A percentile compares a stretch with the other conserved stretches of the same genome.
Evolutionary conservation across 2,329 filamentous ascomycete species (phyloP).

Genomic region (Fusarium sp.): DNA sequence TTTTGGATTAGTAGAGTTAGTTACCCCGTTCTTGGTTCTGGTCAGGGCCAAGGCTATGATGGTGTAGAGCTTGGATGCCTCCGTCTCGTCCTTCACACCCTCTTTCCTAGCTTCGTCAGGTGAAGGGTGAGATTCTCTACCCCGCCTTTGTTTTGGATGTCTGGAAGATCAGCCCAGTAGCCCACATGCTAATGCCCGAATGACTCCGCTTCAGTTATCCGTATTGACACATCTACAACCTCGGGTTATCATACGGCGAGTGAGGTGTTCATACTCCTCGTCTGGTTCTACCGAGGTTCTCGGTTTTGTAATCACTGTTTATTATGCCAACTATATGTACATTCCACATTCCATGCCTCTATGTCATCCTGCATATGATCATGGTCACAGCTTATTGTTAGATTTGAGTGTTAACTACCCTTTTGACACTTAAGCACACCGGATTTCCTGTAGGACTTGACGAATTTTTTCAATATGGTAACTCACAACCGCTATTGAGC

Average conservation of each 20-base stretch:
- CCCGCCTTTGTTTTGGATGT: not conserved
- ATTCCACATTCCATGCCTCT: not conserved
- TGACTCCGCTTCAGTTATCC: not conserved
- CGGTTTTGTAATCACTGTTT: not conserved
- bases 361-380: not conserved
- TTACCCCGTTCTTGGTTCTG: not conserved
- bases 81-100: not conserved
- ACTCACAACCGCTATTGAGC: accelerated
- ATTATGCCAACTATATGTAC: not conserved
- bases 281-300: not conserved
- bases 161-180: not conserved
- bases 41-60: not conserved
- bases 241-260: not conserved
- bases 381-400: not conserved
- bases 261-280: not conserved
- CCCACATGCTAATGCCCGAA: not conserved
- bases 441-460: not conserved
- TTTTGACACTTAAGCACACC: not conserved
- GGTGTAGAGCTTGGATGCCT: not conserved
- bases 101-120: too few species aligned
- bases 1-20: too few species aligned
- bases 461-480: not conserved
- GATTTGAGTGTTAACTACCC: not conserved
- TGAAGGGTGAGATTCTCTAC: not conserved
- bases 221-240: not conserved